Base-by-base conservation (phyloP, 345 rosid genomes). In the Eucalyptus lansdowneana region DNA sequence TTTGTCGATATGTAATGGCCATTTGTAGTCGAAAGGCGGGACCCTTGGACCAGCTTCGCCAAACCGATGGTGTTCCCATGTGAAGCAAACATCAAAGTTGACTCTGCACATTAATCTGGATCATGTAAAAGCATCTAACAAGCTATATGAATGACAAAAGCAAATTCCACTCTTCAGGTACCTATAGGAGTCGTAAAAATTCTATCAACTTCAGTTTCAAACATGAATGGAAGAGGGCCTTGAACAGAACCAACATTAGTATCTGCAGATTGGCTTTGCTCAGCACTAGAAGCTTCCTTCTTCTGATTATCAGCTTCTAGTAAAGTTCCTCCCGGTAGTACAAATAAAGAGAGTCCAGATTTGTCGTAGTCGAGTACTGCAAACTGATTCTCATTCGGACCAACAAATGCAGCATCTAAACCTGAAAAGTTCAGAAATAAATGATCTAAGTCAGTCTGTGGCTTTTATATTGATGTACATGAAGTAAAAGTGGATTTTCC, bases 121-220 rank as follows among this genome's bases (percentile, higher is more conserved):
- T 86, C 42, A 31, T 9, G 87, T 19, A 86, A 50, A 53, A 34
- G 44, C 53, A n/a, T 86, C 87, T 86, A 29, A 93, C 89, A 87
- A 69, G 89, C 50, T 90, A 80, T 37, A 90, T 88, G 88, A 90
- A 50, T 90, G 22, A 34, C 25, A 90, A 95, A 90, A 94, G 92
- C 88, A 86, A 88, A 76, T 90, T 86, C 58, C 37, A 86, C 56
- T 89, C 69, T 85, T 89, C 93, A 91, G 86, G 81, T 93, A 98
- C 99, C 99, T 96, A 96, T 92, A 25, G 99, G 99, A 90, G 99
- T 97, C 88, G 98, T 94, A 94, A 98, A 98, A 88, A 98, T 94
- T 87, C 94, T 96, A 92, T 98, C 99, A 21, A 98, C 95, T 94
- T 96, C 98, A 62, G 96, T 93, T 90, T 98, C 99, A 94, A 98